These are phyloP conservation scores for Litchi chinensis DNA, from an alignment of 345 rosid genomes.

Conservation along the genomic window DNA sequence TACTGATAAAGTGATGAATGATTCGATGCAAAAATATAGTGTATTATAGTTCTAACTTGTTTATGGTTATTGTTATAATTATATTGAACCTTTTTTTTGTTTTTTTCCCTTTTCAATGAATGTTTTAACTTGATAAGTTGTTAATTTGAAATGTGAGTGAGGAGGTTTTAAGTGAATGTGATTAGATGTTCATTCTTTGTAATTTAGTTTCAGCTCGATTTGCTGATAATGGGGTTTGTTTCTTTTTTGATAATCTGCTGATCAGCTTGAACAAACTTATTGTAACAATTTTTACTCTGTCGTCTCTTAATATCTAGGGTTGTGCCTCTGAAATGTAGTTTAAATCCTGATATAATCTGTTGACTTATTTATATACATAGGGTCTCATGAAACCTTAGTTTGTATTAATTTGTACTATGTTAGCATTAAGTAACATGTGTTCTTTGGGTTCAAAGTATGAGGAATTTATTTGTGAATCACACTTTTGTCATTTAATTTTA, in stretches of 20 bases:
- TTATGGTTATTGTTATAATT: no score
- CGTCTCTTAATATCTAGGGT: neutral
- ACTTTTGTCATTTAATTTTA: constrained; percentile 1
- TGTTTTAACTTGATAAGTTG: no score
- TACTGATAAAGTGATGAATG: no score
- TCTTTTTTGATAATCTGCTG: neutral
- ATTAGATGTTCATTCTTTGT: neutral
- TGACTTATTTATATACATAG: neutral
- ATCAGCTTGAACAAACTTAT: neutral
- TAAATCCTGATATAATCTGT: neutral
- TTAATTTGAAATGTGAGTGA: neutral
- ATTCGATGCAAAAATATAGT: no score
- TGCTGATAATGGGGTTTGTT: neutral
- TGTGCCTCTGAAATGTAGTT: neutral
- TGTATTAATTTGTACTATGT: neutral
- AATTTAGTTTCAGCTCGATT: neutral
- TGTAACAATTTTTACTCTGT: neutral
- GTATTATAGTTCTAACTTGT: no score
- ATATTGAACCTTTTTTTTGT: no score
- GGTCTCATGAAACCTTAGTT: neutral
- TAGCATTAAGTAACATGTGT: neutral
- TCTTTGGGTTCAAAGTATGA: neutral
- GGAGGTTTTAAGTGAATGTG: neutral
- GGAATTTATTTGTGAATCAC: neutral
- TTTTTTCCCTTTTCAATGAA: no score